These are phyloP conservation scores for Boechera divaricarpa DNA, from an alignment of 345 rosid species.

Conservation along the genomic window DNA sequence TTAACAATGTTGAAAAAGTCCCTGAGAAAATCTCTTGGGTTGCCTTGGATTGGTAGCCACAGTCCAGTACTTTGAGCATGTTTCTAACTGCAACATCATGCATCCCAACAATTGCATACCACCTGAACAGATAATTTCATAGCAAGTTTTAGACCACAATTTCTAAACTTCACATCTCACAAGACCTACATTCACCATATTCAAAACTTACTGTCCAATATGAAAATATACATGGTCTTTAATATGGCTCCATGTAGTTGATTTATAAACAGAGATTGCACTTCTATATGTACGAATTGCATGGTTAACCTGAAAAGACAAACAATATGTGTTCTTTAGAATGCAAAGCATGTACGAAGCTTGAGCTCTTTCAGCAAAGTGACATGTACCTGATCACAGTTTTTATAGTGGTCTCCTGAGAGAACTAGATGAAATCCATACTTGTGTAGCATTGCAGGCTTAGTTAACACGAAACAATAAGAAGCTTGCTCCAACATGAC, in stretches of 20 bases:
- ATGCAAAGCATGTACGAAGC: conserved; percentile 33
- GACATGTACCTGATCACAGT: conserved; percentile 84
- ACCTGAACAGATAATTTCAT: conserved; percentile 55
- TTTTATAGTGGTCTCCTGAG: conserved; percentile 96
- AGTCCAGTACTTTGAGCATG: conserved; percentile 83
- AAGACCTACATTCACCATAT: conserved; percentile 32
- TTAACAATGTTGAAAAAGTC: conserved; percentile 86
- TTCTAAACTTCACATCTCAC: conserved; percentile 5
- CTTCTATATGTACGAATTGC: conserved; percentile 91
- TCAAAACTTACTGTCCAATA: conserved; percentile 86
- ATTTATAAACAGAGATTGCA: conserved; percentile 84
- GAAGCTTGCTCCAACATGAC: conserved; percentile 99
- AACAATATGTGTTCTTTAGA: conserved; percentile 36
- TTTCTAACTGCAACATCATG: conserved; percentile 83
- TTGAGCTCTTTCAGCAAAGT: conserved; percentile 33
- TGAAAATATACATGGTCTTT: conserved; percentile 95
- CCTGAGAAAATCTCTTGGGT: conserved; percentile 83
- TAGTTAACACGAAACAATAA: conserved; percentile 87
- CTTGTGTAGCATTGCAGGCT: conserved; percentile 91
- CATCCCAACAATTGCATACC: conserved; percentile 91
- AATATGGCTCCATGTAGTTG: conserved; percentile 87
- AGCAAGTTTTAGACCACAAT: conserved; percentile 23
- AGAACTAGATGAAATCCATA: conserved; percentile 98
- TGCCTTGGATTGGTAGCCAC: conserved; percentile 87
- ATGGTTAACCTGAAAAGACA: conserved; percentile 72